A percentile compares a stretch with the other conserved stretches of the same genome.
Conservation (phyloP, 2,329 filamentous ascomycete genomes). For the Microcyclosporella mali region DNA sequence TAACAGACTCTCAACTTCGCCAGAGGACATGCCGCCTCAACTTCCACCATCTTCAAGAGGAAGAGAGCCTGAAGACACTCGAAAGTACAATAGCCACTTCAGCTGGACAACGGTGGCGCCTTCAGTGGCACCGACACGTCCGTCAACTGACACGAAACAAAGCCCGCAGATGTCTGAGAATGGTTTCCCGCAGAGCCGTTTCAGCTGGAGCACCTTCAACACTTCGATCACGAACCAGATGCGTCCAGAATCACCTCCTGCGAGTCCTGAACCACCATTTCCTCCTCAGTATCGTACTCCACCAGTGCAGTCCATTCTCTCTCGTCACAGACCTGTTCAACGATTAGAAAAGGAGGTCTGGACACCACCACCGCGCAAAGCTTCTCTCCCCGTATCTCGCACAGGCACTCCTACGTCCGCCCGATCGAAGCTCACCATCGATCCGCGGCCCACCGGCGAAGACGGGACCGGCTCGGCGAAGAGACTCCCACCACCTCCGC, state of each 20-base stretch:
- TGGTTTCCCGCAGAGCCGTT: constrained; percentile 27
- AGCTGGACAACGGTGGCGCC: constrained; percentile 31
- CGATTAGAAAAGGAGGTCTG: constrained; percentile 25
- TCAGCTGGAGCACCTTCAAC: constrained; percentile 39
- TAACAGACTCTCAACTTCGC: constrained; percentile 8
- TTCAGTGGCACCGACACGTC: constrained; percentile 18
- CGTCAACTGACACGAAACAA: constrained; percentile 12
- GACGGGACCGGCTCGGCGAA: constrained; percentile 12
- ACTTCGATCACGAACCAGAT: constrained; percentile 33
- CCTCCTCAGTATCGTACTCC: constrained; percentile 25
- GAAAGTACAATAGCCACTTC: constrained; percentile 26
- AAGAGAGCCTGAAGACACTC: constrained; percentile 5
- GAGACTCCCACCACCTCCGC: constrained; percentile 38
- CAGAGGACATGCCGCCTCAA: constrained; percentile 21
- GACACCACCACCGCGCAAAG: constrained; percentile 22
- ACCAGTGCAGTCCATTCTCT: constrained; percentile 30
- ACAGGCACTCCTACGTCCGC: constrained; percentile 6
- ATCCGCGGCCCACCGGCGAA: constrained; percentile 7
- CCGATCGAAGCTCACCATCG: constrained; percentile 11
- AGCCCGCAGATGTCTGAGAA: constrained; percentile 3
- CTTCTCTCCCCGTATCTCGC: constrained; percentile 4
- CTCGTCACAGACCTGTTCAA: constrained; percentile 27
- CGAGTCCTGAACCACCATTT: constrained; percentile 36
- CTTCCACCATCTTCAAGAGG: constrained; percentile 12
- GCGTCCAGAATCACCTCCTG: constrained; percentile 35